Evolutionary conservation across 345 rosid genomes (phyloP).

Genomic region (Arabidopsis thaliana): DNA sequence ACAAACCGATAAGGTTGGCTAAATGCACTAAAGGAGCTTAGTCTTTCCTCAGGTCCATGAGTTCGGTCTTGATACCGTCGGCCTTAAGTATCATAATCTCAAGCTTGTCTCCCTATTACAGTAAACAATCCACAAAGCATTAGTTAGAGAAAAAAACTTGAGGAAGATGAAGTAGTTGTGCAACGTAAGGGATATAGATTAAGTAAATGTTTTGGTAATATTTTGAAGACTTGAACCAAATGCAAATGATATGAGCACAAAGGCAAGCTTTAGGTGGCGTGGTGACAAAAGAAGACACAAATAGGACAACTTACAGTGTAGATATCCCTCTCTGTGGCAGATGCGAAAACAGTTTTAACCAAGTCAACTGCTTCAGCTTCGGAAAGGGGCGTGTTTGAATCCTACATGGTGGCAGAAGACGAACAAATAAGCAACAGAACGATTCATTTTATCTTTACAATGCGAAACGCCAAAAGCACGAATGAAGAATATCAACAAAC

Average conservation of each 20-base stretch:
- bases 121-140: conserved; percentile 22
- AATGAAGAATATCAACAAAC: conserved; percentile 42
- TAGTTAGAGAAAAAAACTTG: conserved; percentile 1
- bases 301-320: conserved; percentile 71
- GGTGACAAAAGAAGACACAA: not conserved
- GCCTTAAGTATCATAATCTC: conserved; percentile 78
- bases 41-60: conserved; percentile 84
- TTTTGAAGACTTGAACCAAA: not conserved
- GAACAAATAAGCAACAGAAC: conserved; percentile 10
- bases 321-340: conserved; percentile 97
- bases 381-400: conserved; percentile 89
- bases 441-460: not conserved
- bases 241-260: not conserved
- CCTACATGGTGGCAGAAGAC: conserved; percentile 52
- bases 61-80: conserved; percentile 71
- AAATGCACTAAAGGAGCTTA: conserved; percentile 42
- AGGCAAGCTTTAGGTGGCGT: not conserved
- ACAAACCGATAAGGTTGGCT: conserved; percentile 18
- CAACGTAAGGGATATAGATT: not conserved
- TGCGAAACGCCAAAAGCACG: not conserved
- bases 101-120: conserved; percentile 80
- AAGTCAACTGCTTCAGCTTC: conserved; percentile 89
- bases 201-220: not conserved
- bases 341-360: conserved; percentile 88
- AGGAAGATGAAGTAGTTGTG: not conserved